Evolutionary conservation across 257 asterid genomes (phyloP).

Genomic region (Lavandula angustifolia): DNA sequence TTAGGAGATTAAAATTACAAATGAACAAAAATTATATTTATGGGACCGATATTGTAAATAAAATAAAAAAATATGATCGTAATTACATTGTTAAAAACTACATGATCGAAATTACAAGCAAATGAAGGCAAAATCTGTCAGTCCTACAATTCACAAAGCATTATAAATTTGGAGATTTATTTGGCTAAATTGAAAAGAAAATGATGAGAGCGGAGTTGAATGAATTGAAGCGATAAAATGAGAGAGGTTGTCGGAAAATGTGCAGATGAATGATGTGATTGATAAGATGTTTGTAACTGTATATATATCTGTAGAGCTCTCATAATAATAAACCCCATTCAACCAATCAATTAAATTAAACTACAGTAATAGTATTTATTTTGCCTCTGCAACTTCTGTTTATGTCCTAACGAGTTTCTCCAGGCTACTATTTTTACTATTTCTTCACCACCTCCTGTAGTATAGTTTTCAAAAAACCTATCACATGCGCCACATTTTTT

Average conservation of each 20-base stretch:
- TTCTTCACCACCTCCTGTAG: conserved; percentile 5
- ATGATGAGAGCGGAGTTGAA: conserved; percentile 30
- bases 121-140: too few species aligned
- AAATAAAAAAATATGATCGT: too few species aligned
- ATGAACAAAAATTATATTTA: too few species aligned
- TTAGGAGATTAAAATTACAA: too few species aligned
- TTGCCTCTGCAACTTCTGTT: conserved; percentile 21
- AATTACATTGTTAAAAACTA: too few species aligned
- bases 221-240: neutral
- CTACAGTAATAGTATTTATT: neutral
- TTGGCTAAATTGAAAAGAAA: neutral
- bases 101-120: too few species aligned
- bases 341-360: too few species aligned
- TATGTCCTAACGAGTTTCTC: conserved; percentile 41
- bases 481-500: conserved; percentile 7
- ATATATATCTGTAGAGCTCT: neutral
- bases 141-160: too few species aligned
- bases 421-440: conserved; percentile 36
- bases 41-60: too few species aligned
- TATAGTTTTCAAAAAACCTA: neutral
- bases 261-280: neutral
- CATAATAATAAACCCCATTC: too few species aligned
- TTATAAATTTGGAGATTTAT: too few species aligned
- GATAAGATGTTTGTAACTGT: conserved; percentile 29
- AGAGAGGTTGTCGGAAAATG: neutral